Conservation (phyloP, 2,329 filamentous ascomycete genomes). For the Aspergillus neotritici region DNA sequence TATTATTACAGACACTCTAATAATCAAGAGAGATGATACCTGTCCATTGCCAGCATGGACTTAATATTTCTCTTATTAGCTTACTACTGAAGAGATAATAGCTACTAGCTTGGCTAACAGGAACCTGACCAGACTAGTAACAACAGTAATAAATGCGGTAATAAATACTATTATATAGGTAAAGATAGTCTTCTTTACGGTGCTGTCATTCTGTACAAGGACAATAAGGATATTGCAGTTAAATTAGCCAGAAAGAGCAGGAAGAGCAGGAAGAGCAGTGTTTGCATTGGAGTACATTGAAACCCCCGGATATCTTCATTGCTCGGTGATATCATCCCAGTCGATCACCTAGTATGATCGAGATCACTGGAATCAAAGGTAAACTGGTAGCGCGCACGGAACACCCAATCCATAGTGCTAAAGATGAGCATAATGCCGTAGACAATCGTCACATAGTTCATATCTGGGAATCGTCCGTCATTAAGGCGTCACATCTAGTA, state of each 20-base stretch:
- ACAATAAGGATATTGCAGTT: no score
- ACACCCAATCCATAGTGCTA: no score
- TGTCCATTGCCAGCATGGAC: neutral
- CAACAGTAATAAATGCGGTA: conserved; percentile 4
- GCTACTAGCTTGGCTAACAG: conserved; percentile 5
- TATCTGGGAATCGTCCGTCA: conserved; percentile 23
- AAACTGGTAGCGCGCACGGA: no score
- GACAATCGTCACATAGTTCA: conserved; percentile 43
- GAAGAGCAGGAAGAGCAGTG: no score
- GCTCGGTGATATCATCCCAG: no score
- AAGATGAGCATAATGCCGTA: conserved; percentile 30
- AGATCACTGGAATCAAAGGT: no score
- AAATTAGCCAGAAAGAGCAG: no score
- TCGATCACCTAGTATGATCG: no score
- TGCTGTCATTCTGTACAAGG: no score
- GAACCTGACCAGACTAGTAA: conserved; percentile 4
- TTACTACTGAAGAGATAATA: conserved; percentile 4
- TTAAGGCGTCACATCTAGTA: neutral
- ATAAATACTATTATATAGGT: conserved; percentile 3
- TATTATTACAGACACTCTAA: conserved; percentile 5
- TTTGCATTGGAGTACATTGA: no score
- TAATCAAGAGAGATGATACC: conserved; percentile 6
- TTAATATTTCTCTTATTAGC: conserved; percentile 4
- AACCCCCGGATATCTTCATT: no score
- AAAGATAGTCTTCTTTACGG: no score